These are phyloP conservation scores for Kodamaea kaohsiungensis DNA, from an alignment of 805 yeast genomes.

Conservation along the genomic window DNA sequence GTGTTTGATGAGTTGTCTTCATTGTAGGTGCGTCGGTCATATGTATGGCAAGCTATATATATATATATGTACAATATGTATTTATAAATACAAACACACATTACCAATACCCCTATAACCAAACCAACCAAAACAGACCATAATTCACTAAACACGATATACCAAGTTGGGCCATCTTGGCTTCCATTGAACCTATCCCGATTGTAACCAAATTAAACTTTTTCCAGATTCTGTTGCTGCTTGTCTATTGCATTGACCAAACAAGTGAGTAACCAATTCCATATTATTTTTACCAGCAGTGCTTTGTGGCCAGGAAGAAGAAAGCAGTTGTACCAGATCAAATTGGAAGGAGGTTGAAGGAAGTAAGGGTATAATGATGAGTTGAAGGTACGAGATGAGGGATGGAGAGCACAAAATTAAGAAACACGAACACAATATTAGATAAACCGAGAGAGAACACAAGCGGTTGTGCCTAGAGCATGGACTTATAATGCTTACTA, in stretches of 20 bases:
- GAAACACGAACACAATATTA: neutral
- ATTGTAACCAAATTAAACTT: constrained; percentile 1
- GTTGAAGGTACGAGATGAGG: neutral
- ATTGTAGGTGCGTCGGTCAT: no score
- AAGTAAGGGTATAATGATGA: neutral
- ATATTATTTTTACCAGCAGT: neutral
- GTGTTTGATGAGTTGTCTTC: no score
- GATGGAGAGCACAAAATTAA: neutral
- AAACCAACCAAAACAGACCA: neutral
- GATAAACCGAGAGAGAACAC: neutral
- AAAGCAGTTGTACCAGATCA: neutral
- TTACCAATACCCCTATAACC: neutral
- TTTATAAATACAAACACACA: no score
- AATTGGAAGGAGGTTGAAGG: neutral
- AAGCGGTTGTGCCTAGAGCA: constrained; percentile 1
- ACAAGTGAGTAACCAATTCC: neutral
- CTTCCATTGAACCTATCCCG: neutral
- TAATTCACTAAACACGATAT: neutral
- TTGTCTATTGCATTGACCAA: neutral
- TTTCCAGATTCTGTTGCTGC: neutral
- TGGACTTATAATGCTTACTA: neutral
- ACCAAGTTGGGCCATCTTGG: neutral
- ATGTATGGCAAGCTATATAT: no score
- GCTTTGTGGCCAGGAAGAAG: neutral
- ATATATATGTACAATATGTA: no score